phyloP scores from a whole-genome alignment of 2,329 filamentous ascomycete genomes.

The Arthrobotrys pseudoclavata region DNA sequence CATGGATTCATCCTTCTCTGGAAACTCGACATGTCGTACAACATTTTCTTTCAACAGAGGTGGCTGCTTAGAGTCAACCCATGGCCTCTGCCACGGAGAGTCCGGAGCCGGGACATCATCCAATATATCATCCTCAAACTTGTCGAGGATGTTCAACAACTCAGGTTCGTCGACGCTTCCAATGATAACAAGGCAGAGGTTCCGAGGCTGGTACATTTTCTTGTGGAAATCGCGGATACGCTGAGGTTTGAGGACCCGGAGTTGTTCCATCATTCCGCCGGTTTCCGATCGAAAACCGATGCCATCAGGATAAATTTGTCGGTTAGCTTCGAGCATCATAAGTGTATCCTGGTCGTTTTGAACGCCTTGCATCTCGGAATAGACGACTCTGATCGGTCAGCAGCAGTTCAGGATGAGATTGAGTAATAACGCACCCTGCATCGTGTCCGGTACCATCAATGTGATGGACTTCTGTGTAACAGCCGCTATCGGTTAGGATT shows the following conservation, averaged over 20 bases:
- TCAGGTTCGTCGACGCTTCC: conserved; percentile 88
- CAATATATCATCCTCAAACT: conserved; percentile 88
- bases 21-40: conserved; percentile 86
- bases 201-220: conserved; percentile 98
- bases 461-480: conserved; percentile 96
- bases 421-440: conserved; percentile 71
- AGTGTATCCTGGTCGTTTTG: conserved; percentile 87
- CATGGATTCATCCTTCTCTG: conserved; percentile 93
- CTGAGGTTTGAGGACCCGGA: conserved; percentile 86
- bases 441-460: conserved; percentile 93
- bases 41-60: conserved; percentile 79
- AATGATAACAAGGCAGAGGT: conserved; percentile 90
- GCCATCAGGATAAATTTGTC: conserved; percentile 86
- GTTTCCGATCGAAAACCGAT: conserved; percentile 97
- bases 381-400: conserved; percentile 77
- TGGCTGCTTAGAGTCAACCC: conserved; percentile 87
- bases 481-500: conserved; percentile 90
- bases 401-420: conserved; percentile 43
- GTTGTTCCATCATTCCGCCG: conserved; percentile 94
- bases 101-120: conserved; percentile 82
- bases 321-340: conserved; percentile 85
- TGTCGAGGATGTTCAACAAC: conserved; percentile 83
- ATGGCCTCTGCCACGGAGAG: conserved; percentile 83
- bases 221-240: conserved; percentile 94
- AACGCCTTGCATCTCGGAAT: conserved; percentile 98